A percentile compares a stretch with the other conserved stretches of the same genome.
phyloP scores from a whole-genome alignment of 2,329 filamentous ascomycete species.

The Phyllosticta citriasiana region DNA sequence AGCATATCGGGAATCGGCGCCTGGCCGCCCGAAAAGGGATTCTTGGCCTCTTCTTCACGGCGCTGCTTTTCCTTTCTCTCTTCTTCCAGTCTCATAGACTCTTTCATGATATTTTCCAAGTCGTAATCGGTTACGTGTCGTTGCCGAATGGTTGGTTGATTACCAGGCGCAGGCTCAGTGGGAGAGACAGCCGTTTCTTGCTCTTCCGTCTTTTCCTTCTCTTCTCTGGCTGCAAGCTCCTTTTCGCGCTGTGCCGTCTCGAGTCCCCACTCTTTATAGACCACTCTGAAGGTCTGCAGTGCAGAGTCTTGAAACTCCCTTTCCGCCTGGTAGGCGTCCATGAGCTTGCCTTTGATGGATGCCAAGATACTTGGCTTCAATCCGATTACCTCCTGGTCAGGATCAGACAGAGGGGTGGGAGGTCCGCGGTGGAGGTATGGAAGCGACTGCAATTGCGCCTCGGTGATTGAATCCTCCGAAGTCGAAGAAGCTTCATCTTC shows the following conservation, averaged over 20 bases:
- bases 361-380: conserved; percentile 26
- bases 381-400: conserved; percentile 28
- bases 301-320: conserved; percentile 19
- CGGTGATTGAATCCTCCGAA: conserved; percentile 17
- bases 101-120: conserved; percentile 45
- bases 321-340: conserved; percentile 25
- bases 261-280: conserved; percentile 33
- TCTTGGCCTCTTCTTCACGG: conserved; percentile 43
- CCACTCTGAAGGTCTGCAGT: conserved; percentile 24
- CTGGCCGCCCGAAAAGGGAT: conserved; percentile 62
- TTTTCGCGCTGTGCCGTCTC: conserved; percentile 27
- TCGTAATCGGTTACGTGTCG: conserved; percentile 57
- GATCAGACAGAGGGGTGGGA: conserved; percentile 34
- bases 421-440: conserved; percentile 37
- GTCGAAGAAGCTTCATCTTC: conserved; percentile 6
- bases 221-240: conserved; percentile 28
- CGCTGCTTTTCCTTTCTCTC: conserved; percentile 58
- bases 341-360: conserved; percentile 25
- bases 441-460: conserved; percentile 32
- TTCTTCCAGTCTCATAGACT: conserved; percentile 61
- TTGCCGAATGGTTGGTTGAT: conserved; percentile 48
- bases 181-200: conserved; percentile 31
- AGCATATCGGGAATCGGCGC: conserved; percentile 64
- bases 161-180: conserved; percentile 12
- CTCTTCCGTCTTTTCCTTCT: conserved; percentile 25